Percentiles rank a stretch among this genome's conserved stretches.
These are phyloP conservation scores for Labyrinthula sp. DNA, from an alignment of 352 stramenopile species.

Conservation along the genomic window DNA sequence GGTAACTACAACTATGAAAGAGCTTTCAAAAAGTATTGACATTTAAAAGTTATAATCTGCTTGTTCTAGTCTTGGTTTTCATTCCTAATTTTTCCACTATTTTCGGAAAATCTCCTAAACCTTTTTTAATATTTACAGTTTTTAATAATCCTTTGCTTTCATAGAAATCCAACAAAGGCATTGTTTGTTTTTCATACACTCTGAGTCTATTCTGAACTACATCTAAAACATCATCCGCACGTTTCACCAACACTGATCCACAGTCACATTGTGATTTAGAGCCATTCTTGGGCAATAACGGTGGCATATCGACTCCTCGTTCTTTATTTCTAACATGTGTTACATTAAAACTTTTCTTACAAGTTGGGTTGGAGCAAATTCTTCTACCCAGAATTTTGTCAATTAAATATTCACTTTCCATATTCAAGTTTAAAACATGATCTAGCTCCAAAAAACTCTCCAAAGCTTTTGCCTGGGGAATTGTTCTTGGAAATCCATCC, in stretches of 20 bases:
- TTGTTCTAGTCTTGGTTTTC: no score
- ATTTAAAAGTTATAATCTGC: no score
- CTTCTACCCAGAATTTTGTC: slow-evolving; percentile 63
- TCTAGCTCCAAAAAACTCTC: slow-evolving; percentile 63
- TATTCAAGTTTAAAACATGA: slow-evolving; percentile 70
- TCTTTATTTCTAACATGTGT: slow-evolving; percentile 47
- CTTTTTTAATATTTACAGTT: slow-evolving; percentile 14
- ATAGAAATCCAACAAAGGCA: slow-evolving; percentile 61
- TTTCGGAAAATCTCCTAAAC: slow-evolving; percentile 21
- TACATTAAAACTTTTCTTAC: slow-evolving; percentile 59
- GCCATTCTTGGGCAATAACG: slow-evolving; percentile 51
- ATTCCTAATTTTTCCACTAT: no score
- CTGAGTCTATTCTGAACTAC: slow-evolving; percentile 53
- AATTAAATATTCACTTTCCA: slow-evolving; percentile 51
- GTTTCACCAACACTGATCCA: slow-evolving; percentile 48
- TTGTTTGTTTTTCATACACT: slow-evolving; percentile 63
- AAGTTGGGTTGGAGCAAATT: slow-evolving; percentile 45
- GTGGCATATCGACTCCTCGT: slow-evolving; percentile 62
- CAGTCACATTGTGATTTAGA: slow-evolving; percentile 53
- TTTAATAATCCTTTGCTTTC: slow-evolving; percentile 42
- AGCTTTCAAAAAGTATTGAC: no score
- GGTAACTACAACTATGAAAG: no score
- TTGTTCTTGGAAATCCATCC: slow-evolving; percentile 61
- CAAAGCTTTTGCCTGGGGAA: slow-evolving; percentile 57
- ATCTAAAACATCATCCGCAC: slow-evolving; percentile 50